These are phyloP conservation scores for Nigrograna mackinnonii DNA, from an alignment of 2,329 filamentous ascomycete genomes.

Conservation along the genomic window DNA sequence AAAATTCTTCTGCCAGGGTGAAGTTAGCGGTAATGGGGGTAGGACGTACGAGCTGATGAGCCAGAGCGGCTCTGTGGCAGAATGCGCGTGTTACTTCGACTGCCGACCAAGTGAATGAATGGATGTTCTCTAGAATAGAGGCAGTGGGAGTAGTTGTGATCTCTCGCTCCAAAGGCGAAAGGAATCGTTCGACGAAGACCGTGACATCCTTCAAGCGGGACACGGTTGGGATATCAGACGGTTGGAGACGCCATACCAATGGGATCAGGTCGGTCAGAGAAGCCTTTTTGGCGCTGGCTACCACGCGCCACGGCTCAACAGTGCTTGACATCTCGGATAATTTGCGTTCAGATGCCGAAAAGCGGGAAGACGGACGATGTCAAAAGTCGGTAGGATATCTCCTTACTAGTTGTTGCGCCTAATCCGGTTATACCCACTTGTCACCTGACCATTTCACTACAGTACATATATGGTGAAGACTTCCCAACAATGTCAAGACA, in stretches of 20 bases:
- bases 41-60: no score
- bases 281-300: slow-evolving; percentile 1
- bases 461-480: no score
- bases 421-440: no score
- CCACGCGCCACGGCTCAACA: neutral
- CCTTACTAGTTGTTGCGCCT: no score
- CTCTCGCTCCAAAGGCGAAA: neutral
- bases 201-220: neutral
- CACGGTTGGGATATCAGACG: neutral
- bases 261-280: neutral
- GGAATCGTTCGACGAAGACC: neutral
- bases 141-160: neutral
- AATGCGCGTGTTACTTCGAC: slow-evolving; percentile 53
- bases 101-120: neutral
- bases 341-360: neutral
- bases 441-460: no score
- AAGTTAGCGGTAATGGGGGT: no score
- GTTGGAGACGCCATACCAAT: slow-evolving; percentile 1
- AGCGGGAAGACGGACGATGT: neutral
- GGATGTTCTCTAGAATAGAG: neutral
- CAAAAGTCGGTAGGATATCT: no score
- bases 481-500: neutral
- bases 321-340: neutral
- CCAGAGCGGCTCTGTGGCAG: slow-evolving; percentile 49
- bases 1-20: no score